These are phyloP conservation scores for Lineolata rhizophorae DNA, from an alignment of 495 filamentous ascomycete species.

Conservation along the genomic window DNA sequence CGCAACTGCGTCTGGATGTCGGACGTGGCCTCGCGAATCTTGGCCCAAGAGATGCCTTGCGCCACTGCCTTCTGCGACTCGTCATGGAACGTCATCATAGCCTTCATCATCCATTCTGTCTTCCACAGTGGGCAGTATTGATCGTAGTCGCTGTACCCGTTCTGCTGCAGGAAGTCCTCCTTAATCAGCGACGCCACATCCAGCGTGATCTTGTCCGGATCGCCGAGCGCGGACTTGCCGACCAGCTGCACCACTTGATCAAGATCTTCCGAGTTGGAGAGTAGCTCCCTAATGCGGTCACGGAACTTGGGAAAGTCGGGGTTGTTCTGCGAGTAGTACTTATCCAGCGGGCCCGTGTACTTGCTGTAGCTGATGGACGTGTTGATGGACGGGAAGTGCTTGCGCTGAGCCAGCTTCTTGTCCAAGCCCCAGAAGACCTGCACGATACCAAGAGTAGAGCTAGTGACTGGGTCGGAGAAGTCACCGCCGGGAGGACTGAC, in stretches of 20 bases:
- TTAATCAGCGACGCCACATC: conserved; percentile 84
- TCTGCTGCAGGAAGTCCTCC: conserved; percentile 98
- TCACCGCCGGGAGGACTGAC: conserved; percentile 96
- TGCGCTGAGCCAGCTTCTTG: conserved; percentile 96
- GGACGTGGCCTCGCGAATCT: conserved; percentile 72
- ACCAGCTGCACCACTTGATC: conserved; percentile 98
- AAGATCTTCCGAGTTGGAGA: conserved; percentile 87
- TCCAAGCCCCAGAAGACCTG: conserved; percentile 99
- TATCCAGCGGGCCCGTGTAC: conserved; percentile 70
- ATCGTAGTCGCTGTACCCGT: conserved; percentile 97
- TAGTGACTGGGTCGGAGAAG: conserved; percentile 97
- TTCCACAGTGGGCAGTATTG: conserved; percentile 99
- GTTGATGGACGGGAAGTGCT: conserved; percentile 99
- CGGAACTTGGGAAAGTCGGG: conserved; percentile 86
- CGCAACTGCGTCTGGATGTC: conserved; percentile 68
- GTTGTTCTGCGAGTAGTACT: conserved; percentile 78
- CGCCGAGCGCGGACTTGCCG: conserved; percentile 87
- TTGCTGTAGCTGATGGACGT: conserved; percentile 92
- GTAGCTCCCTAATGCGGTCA: conserved; percentile 76
- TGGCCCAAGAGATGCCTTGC: conserved; percentile 73
- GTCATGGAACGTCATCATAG: conserved; percentile 93
- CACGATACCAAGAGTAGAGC: conserved; percentile 84
- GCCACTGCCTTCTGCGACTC: conserved; percentile 89
- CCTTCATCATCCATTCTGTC: conserved; percentile 99
- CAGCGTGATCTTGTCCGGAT: conserved; percentile 95